A percentile compares a stretch with the other conserved stretches of the same genome.
Conservation (phyloP, 1,139 yeast genomes). For the Taphrina wiesneri region DNA sequence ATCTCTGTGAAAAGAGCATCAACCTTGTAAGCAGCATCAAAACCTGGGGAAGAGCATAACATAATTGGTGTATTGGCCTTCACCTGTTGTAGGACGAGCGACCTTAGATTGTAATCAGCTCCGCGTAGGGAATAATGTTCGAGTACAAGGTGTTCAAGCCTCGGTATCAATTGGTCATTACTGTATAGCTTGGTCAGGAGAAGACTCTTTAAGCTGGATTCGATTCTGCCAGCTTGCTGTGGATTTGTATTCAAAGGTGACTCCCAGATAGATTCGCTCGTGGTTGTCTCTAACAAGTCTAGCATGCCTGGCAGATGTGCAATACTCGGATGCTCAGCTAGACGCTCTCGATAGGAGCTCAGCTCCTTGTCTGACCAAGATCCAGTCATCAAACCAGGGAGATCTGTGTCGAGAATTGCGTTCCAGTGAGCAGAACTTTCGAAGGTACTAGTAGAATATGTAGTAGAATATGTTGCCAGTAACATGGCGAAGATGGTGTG, state of each 20-base stretch:
- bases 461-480: slow-evolving; percentile 41
- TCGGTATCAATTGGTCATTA: slow-evolving; percentile 41
- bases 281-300: background rate
- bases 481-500: slow-evolving; percentile 52
- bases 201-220: background rate
- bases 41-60: slow-evolving; percentile 61
- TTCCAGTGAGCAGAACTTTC: background rate
- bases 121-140: background rate
- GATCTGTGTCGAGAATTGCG: background rate
- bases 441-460: background rate
- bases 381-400: background rate
- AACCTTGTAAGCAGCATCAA: slow-evolving; percentile 65
- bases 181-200: slow-evolving; percentile 39
- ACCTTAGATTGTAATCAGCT: slow-evolving; percentile 35
- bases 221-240: background rate
- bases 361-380: background rate
- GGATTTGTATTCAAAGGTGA: background rate
- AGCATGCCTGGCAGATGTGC: background rate
- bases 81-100: slow-evolving; percentile 39
- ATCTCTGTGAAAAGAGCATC: slow-evolving; percentile 50
- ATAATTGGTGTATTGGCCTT: slow-evolving; percentile 50
- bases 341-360: background rate
- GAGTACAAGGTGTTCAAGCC: slow-evolving; percentile 33
- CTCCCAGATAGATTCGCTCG: too few species aligned
- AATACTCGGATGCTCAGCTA: background rate